Conservation (phyloP, 345 rosid genomes). For the Pelargonium nanum region DNA sequence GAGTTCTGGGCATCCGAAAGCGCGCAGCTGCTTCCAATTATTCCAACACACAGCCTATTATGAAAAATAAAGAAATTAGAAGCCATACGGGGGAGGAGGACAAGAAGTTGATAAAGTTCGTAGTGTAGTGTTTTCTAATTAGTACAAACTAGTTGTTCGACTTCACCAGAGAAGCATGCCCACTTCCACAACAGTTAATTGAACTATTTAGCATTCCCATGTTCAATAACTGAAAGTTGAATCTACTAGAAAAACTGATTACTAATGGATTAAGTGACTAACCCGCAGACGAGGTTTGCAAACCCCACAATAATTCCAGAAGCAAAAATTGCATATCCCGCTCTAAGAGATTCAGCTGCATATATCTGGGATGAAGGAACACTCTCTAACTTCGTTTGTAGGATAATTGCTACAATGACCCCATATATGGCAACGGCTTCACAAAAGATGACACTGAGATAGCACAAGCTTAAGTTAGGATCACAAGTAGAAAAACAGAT, state of each 20-base stretch:
- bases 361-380: conserved; percentile 64
- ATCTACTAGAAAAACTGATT: neutral
- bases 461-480: conserved; percentile 1
- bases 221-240: neutral
- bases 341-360: conserved; percentile 91
- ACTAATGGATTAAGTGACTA: conserved; percentile 19
- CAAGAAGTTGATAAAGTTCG: neutral
- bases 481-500: neutral
- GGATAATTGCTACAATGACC: conserved; percentile 89
- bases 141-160: neutral
- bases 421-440: conserved; percentile 99
- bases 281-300: conserved; percentile 99
- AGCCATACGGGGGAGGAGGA: neutral
- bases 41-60: conserved; percentile 82
- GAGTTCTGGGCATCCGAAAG: conserved; percentile 98
- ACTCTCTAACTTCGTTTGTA: conserved; percentile 94
- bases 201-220: neutral
- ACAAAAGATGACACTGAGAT: conserved; percentile 84
- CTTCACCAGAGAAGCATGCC: neutral
- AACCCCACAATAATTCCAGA: conserved; percentile 98
- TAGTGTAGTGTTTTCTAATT: neutral
- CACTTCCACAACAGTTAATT: neutral
- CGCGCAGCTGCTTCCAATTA: conserved; percentile 98
- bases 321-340: conserved; percentile 97
- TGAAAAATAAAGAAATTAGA: conserved; percentile 1